A percentile compares a stretch with the other conserved stretches of the same genome.
These are phyloP conservation scores for Salix arbutifolia DNA, from an alignment of 345 rosid genomes.

Conservation along the genomic window DNA sequence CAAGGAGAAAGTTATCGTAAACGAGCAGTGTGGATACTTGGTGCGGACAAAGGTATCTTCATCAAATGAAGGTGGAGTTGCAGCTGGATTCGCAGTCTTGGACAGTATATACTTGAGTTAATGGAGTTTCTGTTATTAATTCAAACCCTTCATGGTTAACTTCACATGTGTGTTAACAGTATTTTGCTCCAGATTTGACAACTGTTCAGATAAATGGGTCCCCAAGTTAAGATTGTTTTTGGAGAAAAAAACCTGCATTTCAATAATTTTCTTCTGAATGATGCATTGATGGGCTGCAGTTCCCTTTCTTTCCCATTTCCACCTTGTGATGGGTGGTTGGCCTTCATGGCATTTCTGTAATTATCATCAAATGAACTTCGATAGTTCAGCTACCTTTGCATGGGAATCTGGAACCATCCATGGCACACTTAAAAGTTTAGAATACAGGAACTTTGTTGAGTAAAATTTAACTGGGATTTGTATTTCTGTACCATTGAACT, in stretches of 20 bases:
- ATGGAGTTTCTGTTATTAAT: constrained; percentile 12
- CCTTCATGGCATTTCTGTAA: not conserved
- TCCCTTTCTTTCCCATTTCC: not conserved
- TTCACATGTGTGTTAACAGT: not conserved
- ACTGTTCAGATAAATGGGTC: not conserved
- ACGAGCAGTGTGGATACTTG: constrained; percentile 78
- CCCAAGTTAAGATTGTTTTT: not conserved
- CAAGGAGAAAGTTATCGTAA: constrained; percentile 70
- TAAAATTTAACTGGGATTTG: not conserved
- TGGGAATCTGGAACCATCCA: not conserved
- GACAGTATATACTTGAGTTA: constrained; percentile 81
- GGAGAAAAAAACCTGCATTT: not conserved
- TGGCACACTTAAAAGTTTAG: not conserved
- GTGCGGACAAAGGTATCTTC: constrained; percentile 85
- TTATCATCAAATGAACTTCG: not conserved
- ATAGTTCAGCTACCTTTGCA: not conserved
- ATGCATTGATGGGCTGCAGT: not conserved
- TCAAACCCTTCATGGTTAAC: not conserved
- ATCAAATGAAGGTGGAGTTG: constrained; percentile 95
- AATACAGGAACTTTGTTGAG: not conserved
- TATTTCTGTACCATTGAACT: not conserved
- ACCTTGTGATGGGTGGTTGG: not conserved
- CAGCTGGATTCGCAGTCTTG: constrained; percentile 87
- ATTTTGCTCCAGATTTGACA: not conserved
- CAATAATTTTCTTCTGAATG: not conserved